Conservation (phyloP, 352 stramenopile species). For the Globisporangium solare region DNA sequence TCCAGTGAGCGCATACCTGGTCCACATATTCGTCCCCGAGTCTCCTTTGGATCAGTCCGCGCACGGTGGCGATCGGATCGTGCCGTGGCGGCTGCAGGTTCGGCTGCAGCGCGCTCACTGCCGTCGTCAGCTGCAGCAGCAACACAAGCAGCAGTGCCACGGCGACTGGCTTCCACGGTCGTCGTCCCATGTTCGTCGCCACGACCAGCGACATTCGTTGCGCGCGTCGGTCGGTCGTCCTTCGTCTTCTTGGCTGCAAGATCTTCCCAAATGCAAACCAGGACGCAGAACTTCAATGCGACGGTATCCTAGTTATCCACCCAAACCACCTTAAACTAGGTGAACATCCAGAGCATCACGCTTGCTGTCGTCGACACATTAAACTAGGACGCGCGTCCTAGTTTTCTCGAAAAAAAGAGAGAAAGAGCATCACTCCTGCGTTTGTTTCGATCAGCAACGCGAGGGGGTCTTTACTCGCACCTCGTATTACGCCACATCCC, state of each 20-base stretch:
- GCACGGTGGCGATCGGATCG: conserved; percentile 41
- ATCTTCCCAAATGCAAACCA: conserved; percentile 2
- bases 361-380: background rate
- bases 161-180: background rate
- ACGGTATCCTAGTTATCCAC: background rate
- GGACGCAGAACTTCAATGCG: conserved; percentile 4
- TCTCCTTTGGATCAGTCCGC: conserved; percentile 53
- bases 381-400: conserved; percentile 1
- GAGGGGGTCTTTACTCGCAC: background rate
- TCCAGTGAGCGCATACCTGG: conserved; percentile 38
- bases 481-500: background rate
- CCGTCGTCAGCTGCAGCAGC: conserved; percentile 12
- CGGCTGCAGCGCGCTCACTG: conserved; percentile 10
- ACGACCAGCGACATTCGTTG: no score
- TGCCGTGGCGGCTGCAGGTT: conserved; percentile 29
- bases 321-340: conserved; percentile 3
- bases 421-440: background rate
- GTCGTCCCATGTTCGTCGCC: no score
- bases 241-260: background rate
- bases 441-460: background rate
- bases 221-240: no score
- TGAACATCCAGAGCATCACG: no score
- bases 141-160: conserved; percentile 16
- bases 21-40: conserved; percentile 53
- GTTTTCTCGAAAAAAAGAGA: background rate